A percentile compares a stretch with the other conserved stretches of the same genome.
phyloP scores from a whole-genome alignment of 306 rosid species.

The Quercus parvula region DNA sequence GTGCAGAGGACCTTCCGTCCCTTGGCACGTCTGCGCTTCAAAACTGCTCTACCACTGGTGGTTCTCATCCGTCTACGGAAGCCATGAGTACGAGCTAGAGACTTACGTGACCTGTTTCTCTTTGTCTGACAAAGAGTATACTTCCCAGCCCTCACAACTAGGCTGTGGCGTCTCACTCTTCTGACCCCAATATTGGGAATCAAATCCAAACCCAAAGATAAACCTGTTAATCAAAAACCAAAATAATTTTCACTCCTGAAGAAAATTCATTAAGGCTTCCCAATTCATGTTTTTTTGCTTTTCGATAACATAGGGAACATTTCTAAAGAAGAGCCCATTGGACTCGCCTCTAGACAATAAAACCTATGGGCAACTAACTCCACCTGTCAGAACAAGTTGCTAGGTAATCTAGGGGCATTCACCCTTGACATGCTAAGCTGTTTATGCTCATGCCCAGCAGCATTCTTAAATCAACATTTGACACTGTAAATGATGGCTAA shows the following conservation, averaged over 20 bases:
- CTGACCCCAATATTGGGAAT: slow-evolving; percentile 37
- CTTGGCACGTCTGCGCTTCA: slow-evolving; percentile 87
- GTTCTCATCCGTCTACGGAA: slow-evolving; percentile 88
- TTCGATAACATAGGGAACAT: too few species aligned
- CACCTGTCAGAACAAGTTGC: too few species aligned
- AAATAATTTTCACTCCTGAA: slow-evolving; percentile 11
- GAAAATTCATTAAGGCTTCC: background rate
- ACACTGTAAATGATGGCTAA: background rate
- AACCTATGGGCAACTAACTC: too few species aligned
- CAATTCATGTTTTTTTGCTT: background rate
- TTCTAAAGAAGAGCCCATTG: too few species aligned
- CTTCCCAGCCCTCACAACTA: slow-evolving; percentile 88
- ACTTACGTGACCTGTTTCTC: slow-evolving; percentile 86
- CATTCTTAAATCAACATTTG: background rate
- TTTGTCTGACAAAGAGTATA: slow-evolving; percentile 75
- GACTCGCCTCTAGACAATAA: too few species aligned
- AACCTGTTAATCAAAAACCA: slow-evolving; percentile 37
- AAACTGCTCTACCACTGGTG: slow-evolving; percentile 68
- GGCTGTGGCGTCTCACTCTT: slow-evolving; percentile 42
- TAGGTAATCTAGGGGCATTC: too few species aligned
- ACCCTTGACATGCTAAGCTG: too few species aligned
- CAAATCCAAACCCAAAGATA: slow-evolving; percentile 60
- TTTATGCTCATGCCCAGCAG: too few species aligned
- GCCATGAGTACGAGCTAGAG: slow-evolving; percentile 85
- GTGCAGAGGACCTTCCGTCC: slow-evolving; percentile 91